phyloP scores from a whole-genome alignment of 2,329 filamentous ascomycete species.

The Fusarium irregulare region DNA sequence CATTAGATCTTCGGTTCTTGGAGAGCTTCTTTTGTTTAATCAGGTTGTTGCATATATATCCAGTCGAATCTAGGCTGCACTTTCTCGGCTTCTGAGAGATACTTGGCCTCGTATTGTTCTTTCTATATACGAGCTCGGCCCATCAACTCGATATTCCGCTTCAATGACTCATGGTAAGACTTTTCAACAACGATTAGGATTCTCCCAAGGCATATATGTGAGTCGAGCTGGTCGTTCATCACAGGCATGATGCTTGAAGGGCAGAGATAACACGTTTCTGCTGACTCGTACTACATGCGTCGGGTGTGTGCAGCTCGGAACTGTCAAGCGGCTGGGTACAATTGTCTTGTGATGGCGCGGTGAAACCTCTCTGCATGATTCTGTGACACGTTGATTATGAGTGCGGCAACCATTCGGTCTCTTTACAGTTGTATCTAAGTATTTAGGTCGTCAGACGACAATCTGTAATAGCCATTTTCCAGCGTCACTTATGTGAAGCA shows the following conservation, averaged over 20 bases:
- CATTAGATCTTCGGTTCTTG: background rate
- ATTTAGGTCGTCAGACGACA: background rate
- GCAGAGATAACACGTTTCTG: background rate
- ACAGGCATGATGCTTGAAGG: background rate
- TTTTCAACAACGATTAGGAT: background rate
- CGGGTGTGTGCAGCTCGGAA: background rate
- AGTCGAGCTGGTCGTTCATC: background rate
- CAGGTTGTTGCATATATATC: background rate
- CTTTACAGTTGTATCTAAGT: background rate
- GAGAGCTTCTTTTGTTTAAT: background rate
- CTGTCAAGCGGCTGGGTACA: background rate
- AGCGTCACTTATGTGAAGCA: background rate
- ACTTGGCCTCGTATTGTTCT: background rate
- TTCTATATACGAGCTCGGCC: background rate
- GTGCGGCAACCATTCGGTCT: background rate
- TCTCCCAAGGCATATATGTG: background rate
- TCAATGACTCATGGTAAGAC: background rate
- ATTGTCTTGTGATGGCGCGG: background rate
- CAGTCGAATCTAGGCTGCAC: background rate
- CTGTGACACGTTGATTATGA: background rate
- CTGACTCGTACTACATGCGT: background rate
- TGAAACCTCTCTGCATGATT: background rate
- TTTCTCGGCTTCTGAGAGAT: background rate
- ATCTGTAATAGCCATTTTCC: background rate
- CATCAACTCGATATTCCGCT: background rate